These are phyloP conservation scores for Trichoderma simmonsii DNA, from an alignment of 2,329 filamentous ascomycete genomes.

Conservation along the genomic window DNA sequence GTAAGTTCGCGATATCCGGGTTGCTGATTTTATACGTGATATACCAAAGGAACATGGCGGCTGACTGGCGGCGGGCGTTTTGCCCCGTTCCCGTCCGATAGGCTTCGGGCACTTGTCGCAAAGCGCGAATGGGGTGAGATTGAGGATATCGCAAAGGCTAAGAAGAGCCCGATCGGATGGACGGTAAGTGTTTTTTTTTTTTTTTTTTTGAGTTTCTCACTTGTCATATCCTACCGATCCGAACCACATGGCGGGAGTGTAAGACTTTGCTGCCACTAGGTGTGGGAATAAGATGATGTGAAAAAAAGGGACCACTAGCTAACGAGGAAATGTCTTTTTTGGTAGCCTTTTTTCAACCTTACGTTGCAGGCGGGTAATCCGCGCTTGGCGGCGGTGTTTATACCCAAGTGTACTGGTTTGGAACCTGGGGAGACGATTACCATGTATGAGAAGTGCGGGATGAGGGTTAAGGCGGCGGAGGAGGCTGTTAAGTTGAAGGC, in stretches of 20 bases:
- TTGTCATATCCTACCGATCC: neutral
- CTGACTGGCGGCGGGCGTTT: slow-evolving; percentile 13
- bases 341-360: slow-evolving; percentile 87
- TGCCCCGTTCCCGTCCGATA: slow-evolving; percentile 29
- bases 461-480: slow-evolving; percentile 84
- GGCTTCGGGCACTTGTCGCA: slow-evolving; percentile 81
- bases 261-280: neutral
- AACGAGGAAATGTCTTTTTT: neutral
- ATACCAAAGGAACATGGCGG: neutral
- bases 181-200: slow-evolving; percentile 59
- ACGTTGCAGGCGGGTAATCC: slow-evolving; percentile 85
- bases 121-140: slow-evolving; percentile 90
- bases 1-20: slow-evolving; percentile 38
- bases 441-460: slow-evolving; percentile 96
- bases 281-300: neutral
- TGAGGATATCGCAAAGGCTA: slow-evolving; percentile 74
- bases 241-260: neutral
- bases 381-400: slow-evolving; percentile 76
- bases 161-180: slow-evolving; percentile 94
- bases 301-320: neutral
- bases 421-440: slow-evolving; percentile 68
- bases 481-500: slow-evolving; percentile 85
- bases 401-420: slow-evolving; percentile 79
- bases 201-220: neutral
- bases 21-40: neutral